A percentile compares a stretch with the other conserved stretches of the same genome.
Conservation (phyloP, 2,329 filamentous ascomycete genomes). For the Colletotrichum sublineola region DNA sequence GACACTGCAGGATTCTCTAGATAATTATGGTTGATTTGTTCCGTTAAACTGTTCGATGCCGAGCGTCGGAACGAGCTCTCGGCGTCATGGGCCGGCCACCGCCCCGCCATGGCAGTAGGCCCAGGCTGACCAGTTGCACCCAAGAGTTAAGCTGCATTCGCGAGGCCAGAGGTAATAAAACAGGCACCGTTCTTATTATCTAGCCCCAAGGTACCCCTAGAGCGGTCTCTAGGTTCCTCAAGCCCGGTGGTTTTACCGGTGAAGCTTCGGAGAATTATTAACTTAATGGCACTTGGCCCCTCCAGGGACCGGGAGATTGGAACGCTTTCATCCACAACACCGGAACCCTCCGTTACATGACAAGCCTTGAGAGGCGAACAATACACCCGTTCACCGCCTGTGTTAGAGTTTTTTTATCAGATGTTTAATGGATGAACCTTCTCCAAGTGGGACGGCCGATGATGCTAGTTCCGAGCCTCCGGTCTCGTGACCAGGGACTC, state of each 20-base stretch:
- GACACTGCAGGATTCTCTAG: background rate
- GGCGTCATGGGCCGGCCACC: background rate
- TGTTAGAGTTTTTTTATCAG: background rate
- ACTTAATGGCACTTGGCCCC: slow-evolving; percentile 28
- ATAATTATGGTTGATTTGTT: slow-evolving; percentile 14
- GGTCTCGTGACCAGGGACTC: slow-evolving; percentile 19
- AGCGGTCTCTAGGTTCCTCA: background rate
- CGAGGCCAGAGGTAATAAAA: background rate
- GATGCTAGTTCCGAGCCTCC: slow-evolving; percentile 4
- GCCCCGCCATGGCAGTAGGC: background rate
- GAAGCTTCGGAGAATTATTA: slow-evolving; percentile 39
- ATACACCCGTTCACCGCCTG: slow-evolving; percentile 3
- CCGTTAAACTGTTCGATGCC: slow-evolving; percentile 4
- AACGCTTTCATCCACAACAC: slow-evolving; percentile 1
- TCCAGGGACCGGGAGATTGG: slow-evolving; percentile 8
- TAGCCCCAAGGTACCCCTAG: background rate
- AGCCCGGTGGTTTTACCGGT: background rate
- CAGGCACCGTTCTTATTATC: background rate
- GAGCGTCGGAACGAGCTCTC: background rate
- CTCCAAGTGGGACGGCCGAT: slow-evolving; percentile 12
- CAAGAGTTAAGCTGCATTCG: background rate
- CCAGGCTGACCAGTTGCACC: background rate
- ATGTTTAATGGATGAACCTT: background rate
- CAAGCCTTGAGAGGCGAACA: background rate
- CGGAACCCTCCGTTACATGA: background rate